Evolutionary conservation across 345 rosid species (phyloP), one percentile per base, ranked within the genome.

Genomic region (Ricinus communis): DNA sequence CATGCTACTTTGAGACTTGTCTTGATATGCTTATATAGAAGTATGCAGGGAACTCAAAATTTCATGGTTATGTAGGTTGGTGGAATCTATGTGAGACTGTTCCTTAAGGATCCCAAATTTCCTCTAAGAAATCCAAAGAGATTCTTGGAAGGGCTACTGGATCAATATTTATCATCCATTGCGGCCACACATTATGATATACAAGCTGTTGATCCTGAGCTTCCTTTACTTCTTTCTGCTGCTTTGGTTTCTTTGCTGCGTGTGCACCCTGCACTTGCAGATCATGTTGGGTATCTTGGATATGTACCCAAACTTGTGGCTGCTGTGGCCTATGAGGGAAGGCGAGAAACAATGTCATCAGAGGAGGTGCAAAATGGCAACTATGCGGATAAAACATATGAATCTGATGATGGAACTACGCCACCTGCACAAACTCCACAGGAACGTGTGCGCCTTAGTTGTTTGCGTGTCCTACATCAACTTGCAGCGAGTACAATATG

Each of bases 171-270:
- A 77, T 85, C 93, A 67, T 91, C 99, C 57, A 88, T 95, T 78
- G 97, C 96, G 41, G 94, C 97, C 61, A 86, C 97, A 30, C 97
- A 95, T 85, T 92, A 87, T 70, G 96, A 89, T 52, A 69, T 84
- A 62, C 89, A 84, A 82, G 79, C 92, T 74, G 80, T 85, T 68
- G 98, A 95, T 83, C 90, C 90, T 13, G 97, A 92, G 84, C 99
- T 90, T 77, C 93, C 99, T 30, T 81, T 92, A 74, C 97, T 95
- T 79, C 93, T 95, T 56, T 95, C 99, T 70, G 98, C 98, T 77
- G 99, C 99, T 79, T 83, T 95, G 79, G 99, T 95, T 82, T 90
- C 99, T 60, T 81, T 95, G 80, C 79, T 95, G 85, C 93, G 99
- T 64, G 99, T 95, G 64, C 97, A 95, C 78, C 99, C 99, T 72